Percentiles rank a stretch among this genome's conserved stretches.
Conservation (phyloP, 1,284 basidiomycete genomes). For the Irpex sp. region DNA sequence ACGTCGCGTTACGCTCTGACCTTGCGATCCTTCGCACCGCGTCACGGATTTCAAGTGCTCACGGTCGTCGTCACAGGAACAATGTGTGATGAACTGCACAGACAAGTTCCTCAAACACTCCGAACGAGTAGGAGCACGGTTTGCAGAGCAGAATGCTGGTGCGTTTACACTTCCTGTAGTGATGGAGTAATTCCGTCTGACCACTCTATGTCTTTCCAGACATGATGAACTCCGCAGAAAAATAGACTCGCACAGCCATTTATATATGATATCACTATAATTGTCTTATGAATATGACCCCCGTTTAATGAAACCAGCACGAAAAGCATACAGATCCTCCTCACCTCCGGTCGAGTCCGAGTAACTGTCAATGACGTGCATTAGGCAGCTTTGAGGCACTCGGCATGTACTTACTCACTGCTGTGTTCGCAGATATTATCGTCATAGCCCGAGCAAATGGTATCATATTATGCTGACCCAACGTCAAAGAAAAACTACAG, state of each 20-base stretch:
- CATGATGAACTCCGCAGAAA: conserved; percentile 34
- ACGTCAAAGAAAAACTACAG: too few relatives aligned
- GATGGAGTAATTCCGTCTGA: background rate
- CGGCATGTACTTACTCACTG: too few relatives aligned
- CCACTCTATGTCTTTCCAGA: conserved; percentile 27
- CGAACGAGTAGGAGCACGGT: conserved; percentile 92
- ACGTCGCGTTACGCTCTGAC: conserved; percentile 24
- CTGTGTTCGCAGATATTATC: too few relatives aligned
- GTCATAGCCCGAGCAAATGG: too few relatives aligned
- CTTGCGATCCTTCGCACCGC: conserved; percentile 7
- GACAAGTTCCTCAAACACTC: conserved; percentile 99
- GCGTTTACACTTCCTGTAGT: conserved; percentile 33
- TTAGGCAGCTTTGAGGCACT: background rate
- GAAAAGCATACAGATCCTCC: background rate
- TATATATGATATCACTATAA: conserved; percentile 2
- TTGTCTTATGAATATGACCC: background rate
- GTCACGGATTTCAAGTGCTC: conserved; percentile 21
- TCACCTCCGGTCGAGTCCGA: background rate
- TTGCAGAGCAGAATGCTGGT: conserved; percentile 93
- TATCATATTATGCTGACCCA: too few relatives aligned
- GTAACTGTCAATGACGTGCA: background rate
- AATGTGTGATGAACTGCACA: conserved; percentile 78
- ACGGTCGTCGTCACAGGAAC: conserved; percentile 54
- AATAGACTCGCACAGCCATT: conserved; percentile 5
- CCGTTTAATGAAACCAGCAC: background rate